phyloP scores from a whole-genome alignment of 345 rosid genomes.

The thale cress (Arabidopsis thaliana) region DNA sequence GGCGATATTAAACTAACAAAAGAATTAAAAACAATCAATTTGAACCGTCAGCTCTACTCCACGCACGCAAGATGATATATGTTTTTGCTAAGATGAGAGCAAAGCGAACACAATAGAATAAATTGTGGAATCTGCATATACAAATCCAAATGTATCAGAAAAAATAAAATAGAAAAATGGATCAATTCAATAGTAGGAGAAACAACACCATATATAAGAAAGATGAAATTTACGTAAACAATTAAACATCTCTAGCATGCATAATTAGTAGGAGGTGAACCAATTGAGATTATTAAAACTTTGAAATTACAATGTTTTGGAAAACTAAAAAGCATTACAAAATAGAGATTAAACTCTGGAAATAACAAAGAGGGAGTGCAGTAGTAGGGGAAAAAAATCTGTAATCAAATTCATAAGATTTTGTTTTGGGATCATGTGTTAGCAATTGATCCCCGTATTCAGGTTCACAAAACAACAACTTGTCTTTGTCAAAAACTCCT shows the following conservation, averaged over 20 bases:
- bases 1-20: no score
- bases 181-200: background rate
- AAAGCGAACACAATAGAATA: background rate
- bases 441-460: background rate
- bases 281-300: background rate
- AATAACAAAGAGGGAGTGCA: background rate
- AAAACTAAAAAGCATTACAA: background rate
- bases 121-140: background rate
- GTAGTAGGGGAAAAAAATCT: background rate
- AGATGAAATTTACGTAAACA: background rate
- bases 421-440: background rate
- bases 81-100: background rate
- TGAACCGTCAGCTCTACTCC: no score
- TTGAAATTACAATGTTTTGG: background rate
- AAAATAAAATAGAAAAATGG: background rate
- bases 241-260: background rate
- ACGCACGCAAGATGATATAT: no score
- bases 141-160: background rate
- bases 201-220: background rate
- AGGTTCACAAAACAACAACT: constrained; percentile 1
- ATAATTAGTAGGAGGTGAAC: background rate
- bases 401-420: background rate
- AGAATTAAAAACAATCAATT: no score
- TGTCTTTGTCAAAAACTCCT: constrained; percentile 11
- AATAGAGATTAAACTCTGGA: background rate